Evolutionary conservation across 495 filamentous ascomycete genomes (phyloP).

Genomic region (Lepraria neglecta): DNA sequence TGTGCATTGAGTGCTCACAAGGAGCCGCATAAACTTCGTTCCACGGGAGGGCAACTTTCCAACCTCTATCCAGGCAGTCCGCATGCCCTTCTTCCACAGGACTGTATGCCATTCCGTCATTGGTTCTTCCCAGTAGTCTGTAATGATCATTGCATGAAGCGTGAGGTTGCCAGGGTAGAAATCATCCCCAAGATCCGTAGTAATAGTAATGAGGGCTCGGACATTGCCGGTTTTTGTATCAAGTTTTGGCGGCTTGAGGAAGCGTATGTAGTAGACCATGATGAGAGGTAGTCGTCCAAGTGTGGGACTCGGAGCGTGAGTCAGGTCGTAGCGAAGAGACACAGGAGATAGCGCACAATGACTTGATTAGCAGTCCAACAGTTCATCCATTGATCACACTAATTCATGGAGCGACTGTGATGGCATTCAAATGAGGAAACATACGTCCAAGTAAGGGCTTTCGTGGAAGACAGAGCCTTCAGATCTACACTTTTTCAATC

Average conservation of each 20-base stretch:
- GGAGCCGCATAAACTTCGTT: slow-evolving; percentile 28
- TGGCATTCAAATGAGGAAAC: too few species aligned
- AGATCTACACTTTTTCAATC: too few species aligned
- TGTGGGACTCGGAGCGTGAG: too few species aligned
- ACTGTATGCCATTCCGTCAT: slow-evolving; percentile 41
- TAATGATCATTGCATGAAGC: slow-evolving; percentile 38
- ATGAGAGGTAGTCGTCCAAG: background rate
- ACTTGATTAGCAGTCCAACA: too few species aligned
- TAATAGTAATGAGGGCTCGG: slow-evolving; percentile 66
- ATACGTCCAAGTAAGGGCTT: too few species aligned
- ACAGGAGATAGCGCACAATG: too few species aligned
- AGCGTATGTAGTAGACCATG: slow-evolving; percentile 68
- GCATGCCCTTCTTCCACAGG: slow-evolving; percentile 50
- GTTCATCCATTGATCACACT: too few species aligned
- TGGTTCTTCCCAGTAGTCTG: slow-evolving; percentile 35
- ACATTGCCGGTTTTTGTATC: slow-evolving; percentile 36
- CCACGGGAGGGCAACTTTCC: slow-evolving; percentile 21
- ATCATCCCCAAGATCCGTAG: slow-evolving; percentile 83
- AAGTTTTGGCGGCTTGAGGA: slow-evolving; percentile 57
- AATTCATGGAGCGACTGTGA: too few species aligned
- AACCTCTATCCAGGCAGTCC: slow-evolving; percentile 42
- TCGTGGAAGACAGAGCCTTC: too few species aligned
- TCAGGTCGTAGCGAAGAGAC: too few species aligned
- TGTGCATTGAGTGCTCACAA: slow-evolving; percentile 25
- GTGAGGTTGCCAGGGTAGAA: slow-evolving; percentile 62